Evolutionary conservation across 306 rosid genomes (phyloP), one percentile per base, ranked within the genome.

Genomic region (Abrus pulchellus): DNA sequence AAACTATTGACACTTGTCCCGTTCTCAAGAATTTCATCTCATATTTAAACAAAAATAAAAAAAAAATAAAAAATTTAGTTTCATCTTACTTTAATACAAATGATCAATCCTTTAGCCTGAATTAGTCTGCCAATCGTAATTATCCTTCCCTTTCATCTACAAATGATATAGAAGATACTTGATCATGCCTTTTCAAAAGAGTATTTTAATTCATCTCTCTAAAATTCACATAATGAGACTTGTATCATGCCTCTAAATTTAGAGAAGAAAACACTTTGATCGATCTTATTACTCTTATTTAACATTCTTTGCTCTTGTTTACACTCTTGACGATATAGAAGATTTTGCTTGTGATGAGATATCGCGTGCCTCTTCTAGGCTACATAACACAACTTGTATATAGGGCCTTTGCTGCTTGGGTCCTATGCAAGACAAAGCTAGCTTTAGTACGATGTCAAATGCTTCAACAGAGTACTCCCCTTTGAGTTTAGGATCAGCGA

Each of bases 401-500:
- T 88, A 84, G 11, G 93, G 94, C 33, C 94, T 85, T 63, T 83
- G 86, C 62, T 40, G 82, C 87, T 81, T 90, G 20, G 59, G 80
- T 40, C 92, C 89, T 47, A 88, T 87, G 81, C 93, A 84, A 9
- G 80, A 75, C 75, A 90, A 56, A 52, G 92, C 97, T 50, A 92
- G 80, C 66, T 85, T 86, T 70, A 90, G 81, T 55, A 75, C 74
- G 10, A 86, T 72, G 32, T 68, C 78, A 78, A 92, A 89, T 53
- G 91, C 97, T 83, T 85, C 92, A 7, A 30, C 75, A 2, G 90
- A 88, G 79, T 79, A 87, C 54, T 86, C 86, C 30, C 89, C 86
- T 20, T 73, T 64, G 36, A 90, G 90, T 76, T 81, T 90, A 9
- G 92, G 89, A 48, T 92, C 92, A 11, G 83, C 91, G 33, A 90